These are phyloP conservation scores for Haplosporangium sp. DNA, from an alignment of 371 early-diverging fungal genomes.

Conservation along the genomic window DNA sequence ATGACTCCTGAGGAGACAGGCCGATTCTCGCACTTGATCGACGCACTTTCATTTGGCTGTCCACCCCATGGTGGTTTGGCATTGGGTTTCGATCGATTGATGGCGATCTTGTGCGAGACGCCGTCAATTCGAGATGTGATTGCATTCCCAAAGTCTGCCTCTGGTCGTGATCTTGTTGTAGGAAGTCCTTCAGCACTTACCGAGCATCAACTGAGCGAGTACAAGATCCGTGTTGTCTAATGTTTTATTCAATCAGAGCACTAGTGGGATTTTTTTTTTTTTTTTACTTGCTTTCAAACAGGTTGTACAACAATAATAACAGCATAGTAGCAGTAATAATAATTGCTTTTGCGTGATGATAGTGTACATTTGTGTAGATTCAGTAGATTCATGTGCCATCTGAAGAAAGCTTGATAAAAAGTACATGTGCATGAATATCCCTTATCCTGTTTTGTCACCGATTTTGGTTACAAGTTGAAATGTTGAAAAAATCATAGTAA, in stretches of 20 bases:
- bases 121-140: constrained; percentile 90
- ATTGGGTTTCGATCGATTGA: constrained; percentile 88
- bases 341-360: no score
- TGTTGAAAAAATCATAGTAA: no score
- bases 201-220: constrained; percentile 73
- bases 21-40: constrained; percentile 85
- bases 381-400: no score
- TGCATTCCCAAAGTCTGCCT: constrained; percentile 91
- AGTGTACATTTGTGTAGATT: no score
- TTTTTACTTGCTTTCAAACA: no score
- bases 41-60: constrained; percentile 86
- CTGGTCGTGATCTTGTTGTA: constrained; percentile 88
- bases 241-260: neutral
- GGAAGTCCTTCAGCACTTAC: constrained; percentile 78
- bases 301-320: no score
- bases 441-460: no score
- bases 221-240: constrained; percentile 55
- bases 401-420: no score
- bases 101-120: constrained; percentile 81
- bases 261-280: no score
- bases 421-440: no score
- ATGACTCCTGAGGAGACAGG: constrained; percentile 61
- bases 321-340: no score
- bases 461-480: no score
- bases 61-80: constrained; percentile 96